Conservation (phyloP, 2,329 filamentous ascomycete genomes). For the Trichoderma citrinoviride region DNA sequence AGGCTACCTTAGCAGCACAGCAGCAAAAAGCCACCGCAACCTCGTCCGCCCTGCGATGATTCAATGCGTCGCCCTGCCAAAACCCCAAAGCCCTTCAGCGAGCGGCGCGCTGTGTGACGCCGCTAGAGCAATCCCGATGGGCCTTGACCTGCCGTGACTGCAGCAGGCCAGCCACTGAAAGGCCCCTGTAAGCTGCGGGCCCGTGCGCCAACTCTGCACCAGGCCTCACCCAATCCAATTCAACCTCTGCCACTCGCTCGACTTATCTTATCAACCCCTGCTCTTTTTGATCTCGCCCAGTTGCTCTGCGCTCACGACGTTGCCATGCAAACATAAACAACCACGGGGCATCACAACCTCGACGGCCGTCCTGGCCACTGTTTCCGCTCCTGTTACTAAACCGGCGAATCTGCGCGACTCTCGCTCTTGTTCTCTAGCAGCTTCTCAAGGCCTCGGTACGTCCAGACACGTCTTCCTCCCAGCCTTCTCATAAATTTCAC, state of each 20-base stretch:
- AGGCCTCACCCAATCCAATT: too few species aligned
- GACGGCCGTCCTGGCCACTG: conserved; percentile 34
- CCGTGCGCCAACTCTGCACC: background rate
- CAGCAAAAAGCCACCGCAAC: conserved; percentile 19
- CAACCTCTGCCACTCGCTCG: too few species aligned
- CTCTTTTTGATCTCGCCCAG: background rate
- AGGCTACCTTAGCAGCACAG: conserved; percentile 14
- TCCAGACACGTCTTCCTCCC: background rate
- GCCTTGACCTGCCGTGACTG: background rate
- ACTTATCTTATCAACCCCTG: background rate
- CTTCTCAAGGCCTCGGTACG: background rate
- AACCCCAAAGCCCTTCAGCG: background rate
- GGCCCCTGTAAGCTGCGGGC: background rate
- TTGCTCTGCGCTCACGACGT: conserved; percentile 19
- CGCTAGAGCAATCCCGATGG: background rate
- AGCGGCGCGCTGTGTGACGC: background rate
- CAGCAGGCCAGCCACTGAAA: background rate
- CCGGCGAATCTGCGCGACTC: conserved; percentile 12
- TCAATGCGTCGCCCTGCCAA: conserved; percentile 10
- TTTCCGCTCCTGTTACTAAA: conserved; percentile 33
- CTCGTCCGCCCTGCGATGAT: conserved; percentile 17
- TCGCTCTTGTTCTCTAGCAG: background rate
- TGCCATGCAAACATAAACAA: conserved; percentile 35
- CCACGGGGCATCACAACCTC: conserved; percentile 31
- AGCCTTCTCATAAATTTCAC: background rate